Conservation (phyloP, 2,329 filamentous ascomycete species). For the Talaromyces sp. region DNA sequence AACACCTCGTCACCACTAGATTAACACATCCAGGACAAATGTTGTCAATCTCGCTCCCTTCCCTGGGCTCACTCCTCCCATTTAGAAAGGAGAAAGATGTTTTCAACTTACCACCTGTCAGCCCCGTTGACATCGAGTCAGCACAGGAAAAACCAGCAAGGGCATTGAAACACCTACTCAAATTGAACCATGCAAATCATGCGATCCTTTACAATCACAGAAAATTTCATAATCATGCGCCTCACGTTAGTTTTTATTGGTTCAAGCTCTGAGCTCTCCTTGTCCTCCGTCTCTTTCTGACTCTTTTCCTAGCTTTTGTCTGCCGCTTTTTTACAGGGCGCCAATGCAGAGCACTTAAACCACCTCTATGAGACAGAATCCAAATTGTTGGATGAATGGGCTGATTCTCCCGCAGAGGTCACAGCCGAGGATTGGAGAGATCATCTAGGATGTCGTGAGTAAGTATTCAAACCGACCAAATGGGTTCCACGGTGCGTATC, state of each 20-base stretch:
- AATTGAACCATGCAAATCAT: slow-evolving; percentile 89
- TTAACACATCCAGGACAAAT: background rate
- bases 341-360: slow-evolving; percentile 70
- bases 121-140: slow-evolving; percentile 78
- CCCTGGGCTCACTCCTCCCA: slow-evolving; percentile 29
- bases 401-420: slow-evolving; percentile 81
- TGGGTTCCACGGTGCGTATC: background rate
- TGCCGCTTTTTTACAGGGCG: slow-evolving; percentile 84
- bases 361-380: slow-evolving; percentile 78
- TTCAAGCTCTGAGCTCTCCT: background rate
- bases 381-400: slow-evolving; percentile 75
- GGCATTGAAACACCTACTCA: slow-evolving; percentile 85
- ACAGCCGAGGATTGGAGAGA: slow-evolving; percentile 83
- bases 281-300: slow-evolving; percentile 6
- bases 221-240: slow-evolving; percentile 78
- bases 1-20: too few relatives aligned
- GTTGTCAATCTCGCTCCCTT: slow-evolving; percentile 22
- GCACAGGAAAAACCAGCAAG: slow-evolving; percentile 76
- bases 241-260: slow-evolving; percentile 68
- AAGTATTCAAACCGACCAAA: slow-evolving; percentile 24
- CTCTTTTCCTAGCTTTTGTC: slow-evolving; percentile 62
- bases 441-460: slow-evolving; percentile 73
- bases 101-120: slow-evolving; percentile 64
- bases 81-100: slow-evolving; percentile 27
- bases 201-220: slow-evolving; percentile 77